phyloP scores from a whole-genome alignment of 495 filamentous ascomycete genomes.

The Aspergillus hancockii region DNA sequence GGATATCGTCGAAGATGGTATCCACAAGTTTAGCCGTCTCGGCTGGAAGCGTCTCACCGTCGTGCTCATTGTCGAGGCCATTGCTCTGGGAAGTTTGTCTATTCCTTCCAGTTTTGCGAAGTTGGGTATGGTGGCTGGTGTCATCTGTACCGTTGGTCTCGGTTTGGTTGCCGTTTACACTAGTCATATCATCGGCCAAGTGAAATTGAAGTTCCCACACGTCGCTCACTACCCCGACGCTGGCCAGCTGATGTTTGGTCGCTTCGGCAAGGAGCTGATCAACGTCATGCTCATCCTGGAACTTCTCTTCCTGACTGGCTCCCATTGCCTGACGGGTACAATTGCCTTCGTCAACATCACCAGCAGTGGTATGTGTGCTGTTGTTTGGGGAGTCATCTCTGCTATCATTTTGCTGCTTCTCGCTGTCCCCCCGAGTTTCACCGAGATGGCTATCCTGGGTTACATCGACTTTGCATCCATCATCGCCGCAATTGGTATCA shows the following conservation, averaged over 20 bases:
- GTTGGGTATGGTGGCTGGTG: slow-evolving; percentile 59
- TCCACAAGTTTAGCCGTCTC: slow-evolving; percentile 34
- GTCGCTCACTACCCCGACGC: slow-evolving; percentile 68
- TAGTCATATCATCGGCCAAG: slow-evolving; percentile 67
- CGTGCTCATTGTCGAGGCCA: slow-evolving; percentile 62
- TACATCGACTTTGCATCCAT: slow-evolving; percentile 66
- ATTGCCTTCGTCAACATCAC: slow-evolving; percentile 67
- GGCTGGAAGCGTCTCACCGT: slow-evolving; percentile 41
- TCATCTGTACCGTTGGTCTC: slow-evolving; percentile 54
- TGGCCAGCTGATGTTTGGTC: slow-evolving; percentile 60
- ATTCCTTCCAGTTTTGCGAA: slow-evolving; percentile 59
- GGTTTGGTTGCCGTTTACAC: slow-evolving; percentile 70
- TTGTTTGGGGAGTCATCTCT: slow-evolving; percentile 63
- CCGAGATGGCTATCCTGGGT: slow-evolving; percentile 56
- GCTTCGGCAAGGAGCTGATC: slow-evolving; percentile 60
- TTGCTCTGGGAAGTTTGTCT: slow-evolving; percentile 61
- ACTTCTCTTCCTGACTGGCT: slow-evolving; percentile 67
- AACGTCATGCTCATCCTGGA: slow-evolving; percentile 60
- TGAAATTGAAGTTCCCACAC: slow-evolving; percentile 65
- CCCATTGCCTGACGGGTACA: slow-evolving; percentile 68
- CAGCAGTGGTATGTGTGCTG: slow-evolving; percentile 59
- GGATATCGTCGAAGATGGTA: slow-evolving; percentile 25
- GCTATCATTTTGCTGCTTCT: slow-evolving; percentile 59
- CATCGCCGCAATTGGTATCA: slow-evolving; percentile 62
- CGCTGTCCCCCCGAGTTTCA: slow-evolving; percentile 57